Percentiles rank a stretch among this genome's conserved stretches.
These are phyloP conservation scores for Paspalum notatum DNA, from an alignment of 176 grass and related monocot genomes.

Conservation along the genomic window DNA sequence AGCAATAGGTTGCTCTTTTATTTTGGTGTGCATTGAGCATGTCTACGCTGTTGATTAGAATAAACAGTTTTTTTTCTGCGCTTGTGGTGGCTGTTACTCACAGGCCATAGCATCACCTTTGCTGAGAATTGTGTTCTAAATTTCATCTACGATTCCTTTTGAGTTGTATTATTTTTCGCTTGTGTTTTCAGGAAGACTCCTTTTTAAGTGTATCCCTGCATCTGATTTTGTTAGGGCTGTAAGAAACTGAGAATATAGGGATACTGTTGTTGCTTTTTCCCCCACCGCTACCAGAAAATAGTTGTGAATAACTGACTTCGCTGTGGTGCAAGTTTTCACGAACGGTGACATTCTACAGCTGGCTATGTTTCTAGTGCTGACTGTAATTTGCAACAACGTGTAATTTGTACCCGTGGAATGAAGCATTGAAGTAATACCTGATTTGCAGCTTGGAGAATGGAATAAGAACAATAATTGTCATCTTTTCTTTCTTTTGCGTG, in stretches of 20 bases:
- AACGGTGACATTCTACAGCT: not conserved
- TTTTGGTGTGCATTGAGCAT: conserved; percentile 31
- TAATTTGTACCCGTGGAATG: not conserved
- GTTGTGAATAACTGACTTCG: conserved; percentile 10
- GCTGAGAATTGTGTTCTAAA: not conserved
- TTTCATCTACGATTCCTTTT: conserved; percentile 17
- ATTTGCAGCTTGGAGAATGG: not conserved
- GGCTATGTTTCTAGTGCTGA: not conserved
- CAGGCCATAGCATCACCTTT: conserved; percentile 5
- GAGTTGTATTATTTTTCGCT: conserved; percentile 25
- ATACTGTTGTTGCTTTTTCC: conserved; percentile 3
- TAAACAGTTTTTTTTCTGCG: conserved; percentile 13
- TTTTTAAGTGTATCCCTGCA: conserved; percentile 9
- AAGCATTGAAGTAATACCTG: not conserved
- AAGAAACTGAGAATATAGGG: conserved; percentile 18
- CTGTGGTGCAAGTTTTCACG: not conserved
- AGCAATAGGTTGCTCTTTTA: conserved; percentile 43
- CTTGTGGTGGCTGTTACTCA: not conserved
- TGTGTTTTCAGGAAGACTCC: conserved; percentile 8
- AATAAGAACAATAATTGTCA: not conserved
- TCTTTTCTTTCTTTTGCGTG: not conserved
- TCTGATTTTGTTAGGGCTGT: conserved; percentile 42
- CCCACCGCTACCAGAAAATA: not conserved
- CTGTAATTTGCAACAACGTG: not conserved
- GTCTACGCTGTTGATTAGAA: conserved; percentile 17